Percentiles rank a stretch among this genome's conserved stretches.
Evolutionary conservation across 176 grass and related monocot genomes (phyloP).

Genomic region (Cocos nucifera): DNA sequence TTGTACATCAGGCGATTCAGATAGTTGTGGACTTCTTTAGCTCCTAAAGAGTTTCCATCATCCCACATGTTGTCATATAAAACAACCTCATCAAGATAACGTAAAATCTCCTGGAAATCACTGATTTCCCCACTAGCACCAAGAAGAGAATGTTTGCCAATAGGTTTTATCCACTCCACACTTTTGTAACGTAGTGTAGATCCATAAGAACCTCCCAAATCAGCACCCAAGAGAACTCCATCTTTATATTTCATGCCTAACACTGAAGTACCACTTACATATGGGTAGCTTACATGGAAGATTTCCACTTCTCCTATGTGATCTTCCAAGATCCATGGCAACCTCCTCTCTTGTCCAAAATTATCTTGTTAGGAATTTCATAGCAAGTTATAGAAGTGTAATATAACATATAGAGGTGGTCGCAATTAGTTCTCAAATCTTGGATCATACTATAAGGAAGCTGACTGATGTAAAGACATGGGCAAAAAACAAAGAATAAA

Average conservation of each 20-base stretch:
- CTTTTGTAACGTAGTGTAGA: constrained; percentile 98
- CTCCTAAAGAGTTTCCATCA: constrained; percentile 94
- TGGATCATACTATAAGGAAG: no score
- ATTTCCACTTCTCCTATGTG: no score
- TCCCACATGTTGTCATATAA: constrained; percentile 98
- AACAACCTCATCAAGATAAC: constrained; percentile 89
- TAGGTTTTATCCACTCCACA: constrained; percentile 78
- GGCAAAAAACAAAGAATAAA: no score
- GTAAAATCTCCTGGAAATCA: constrained; percentile 97
- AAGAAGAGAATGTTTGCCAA: constrained; percentile 92
- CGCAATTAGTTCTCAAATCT: no score
- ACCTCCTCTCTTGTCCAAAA: no score
- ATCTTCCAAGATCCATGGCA: no score
- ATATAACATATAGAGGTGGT: no score
- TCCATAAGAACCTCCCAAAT: constrained; percentile 91
- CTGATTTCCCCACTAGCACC: constrained; percentile 93
- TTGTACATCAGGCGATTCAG: constrained; percentile 94
- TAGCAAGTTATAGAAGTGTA: no score
- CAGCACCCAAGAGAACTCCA: constrained; percentile 85
- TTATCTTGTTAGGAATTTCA: no score
- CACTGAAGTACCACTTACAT: constrained; percentile 91
- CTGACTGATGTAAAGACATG: no score
- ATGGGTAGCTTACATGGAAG: constrained; percentile 40
- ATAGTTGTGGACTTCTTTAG: constrained; percentile 91
- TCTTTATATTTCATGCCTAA: constrained; percentile 99